Evolutionary conservation across 1,139 yeast genomes (phyloP), one percentile per base, ranked within the genome.

Genomic region (Pneumocystis sp.): DNA sequence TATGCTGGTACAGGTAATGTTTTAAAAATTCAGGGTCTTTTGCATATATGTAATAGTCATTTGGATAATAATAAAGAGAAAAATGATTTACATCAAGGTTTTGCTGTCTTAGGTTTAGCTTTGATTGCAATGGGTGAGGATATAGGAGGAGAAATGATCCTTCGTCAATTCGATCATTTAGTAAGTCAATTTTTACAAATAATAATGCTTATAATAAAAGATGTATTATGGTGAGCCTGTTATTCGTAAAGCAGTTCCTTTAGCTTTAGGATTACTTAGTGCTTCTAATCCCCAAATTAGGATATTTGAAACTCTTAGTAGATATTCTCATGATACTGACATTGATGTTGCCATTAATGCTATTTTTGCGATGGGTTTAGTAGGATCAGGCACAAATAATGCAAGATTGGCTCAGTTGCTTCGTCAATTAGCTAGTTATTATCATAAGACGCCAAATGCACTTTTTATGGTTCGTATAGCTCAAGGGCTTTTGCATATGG

Each of bases 1-100:
- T 91, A 87, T 77, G 96, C 97, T 21, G 99, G 98, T 69, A 89
- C 97, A 61, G 99, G 98, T 71, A 95, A 95, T 74, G 99, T 95
- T 59, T 82, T 95, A 70, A 95, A 91, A 77, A 88, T 95, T 69
- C 99, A 95, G 78, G 84, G 89, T 50, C 81, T 95, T 73, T 82
- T 93, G 71, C 96, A 89, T 73, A 89, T 90, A 82, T 84, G 96
- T 73, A 68, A 67, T 40, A 77, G 77, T 62, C 77, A 77, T 60
- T 77, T 77, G 1, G 78, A 77, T 61, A 76, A 77, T 25, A 80
- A 77, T 7, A 80, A 76, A 17, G 80, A 77, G 1, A 82, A 80
- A 7, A 82, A 78, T 21, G 69, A 68, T 57, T 59, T 69, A 56
- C 68, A 63, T 72, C 90, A 90, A 73, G 95, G 91, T 0, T 89